Base-by-base conservation (phyloP, 164 flowering plant genomes). In the Stephania cephalantha region DNA sequence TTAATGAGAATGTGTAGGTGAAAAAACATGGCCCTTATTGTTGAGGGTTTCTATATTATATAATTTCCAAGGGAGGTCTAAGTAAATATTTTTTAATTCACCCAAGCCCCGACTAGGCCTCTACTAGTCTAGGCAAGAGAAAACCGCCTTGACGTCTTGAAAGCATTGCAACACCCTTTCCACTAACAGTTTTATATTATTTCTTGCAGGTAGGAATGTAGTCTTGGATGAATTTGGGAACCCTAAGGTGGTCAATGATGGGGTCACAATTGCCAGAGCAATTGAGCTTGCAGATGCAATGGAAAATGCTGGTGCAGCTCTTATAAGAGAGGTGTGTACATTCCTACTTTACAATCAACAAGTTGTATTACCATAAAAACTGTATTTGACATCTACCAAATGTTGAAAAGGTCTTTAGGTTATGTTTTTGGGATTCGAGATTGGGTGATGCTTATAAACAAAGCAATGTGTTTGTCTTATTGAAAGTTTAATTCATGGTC, bases 271-370 rank as follows among this genome's bases (percentile, higher is more conserved):
- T 83, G 99, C 99, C 25, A 82, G 98, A 18, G 99, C 98, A 61
- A 93, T 95, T 77, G 99, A 95, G 80, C 88, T 95, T 20, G 83
- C 93, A 44, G 93, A 95, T 88, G 80, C 98, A 13, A 93, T 93
- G 97, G 99, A 95, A 82, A 95, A 95, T 84, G 98, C 98, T 72
- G 99, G 99, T 82, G 99, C 99, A 63, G 94, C 98, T 70, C 87
- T 95, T 53, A 93, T 95, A 44, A 88, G 97, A 74, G 98, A 95
- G 97, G 98, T 92, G 70, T 22, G 85, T 15, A n/a, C 8, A 44
- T 46, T 7, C 9, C 13, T 79, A 46, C 42, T 61, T 61, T 61
- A 20, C n/a, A 20, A 61, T 58, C 65, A 13, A 17, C 22, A 58
- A 58, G n/a, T 58, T 7, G 7, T 6, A 15, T 20, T 58, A 17